Evolutionary conservation across 2,329 filamentous ascomycete genomes (phyloP), one percentile per base, ranked within the genome.

Genomic region (Aureobasidium sp.): DNA sequence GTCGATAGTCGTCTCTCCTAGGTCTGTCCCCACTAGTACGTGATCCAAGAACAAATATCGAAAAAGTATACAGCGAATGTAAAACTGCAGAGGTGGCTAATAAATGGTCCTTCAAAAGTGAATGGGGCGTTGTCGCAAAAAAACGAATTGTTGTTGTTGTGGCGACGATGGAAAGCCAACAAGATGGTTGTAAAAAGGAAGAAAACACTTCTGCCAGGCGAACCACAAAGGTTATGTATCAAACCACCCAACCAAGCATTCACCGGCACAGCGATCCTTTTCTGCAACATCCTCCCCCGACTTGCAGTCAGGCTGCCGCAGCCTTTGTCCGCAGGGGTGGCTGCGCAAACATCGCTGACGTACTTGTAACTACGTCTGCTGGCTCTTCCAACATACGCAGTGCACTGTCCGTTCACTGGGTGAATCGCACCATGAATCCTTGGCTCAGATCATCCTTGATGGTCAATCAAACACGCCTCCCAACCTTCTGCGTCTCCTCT

Each of bases 1-100:
- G 46, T 21, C 33, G 46, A 49, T 50, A 23, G 6, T 19, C 8
- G 49, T 29, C 3, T 25, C 5, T 54, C 23, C 15, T 54, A 54
- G 23, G 50, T 54, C n/a, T 4, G 25, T 21, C 9, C 6, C 9
- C 21, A 7, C 49, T 38, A 25, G 8, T 23, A 3, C 17, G 11
- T 54, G n/a, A 21, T 54, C 21, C 37, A 33, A 11, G n/a, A 33
- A 33, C 27, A 27, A 21, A 43, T 57, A 29, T 46, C 29, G 40
- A 46, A 38, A 35, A 33, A 23, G 19, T 53, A 21, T 42, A 46
- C 27, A 13, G 40, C 40, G 53, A 46, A 37, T 42, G 29, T 57
- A 40, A 57, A 57, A 57, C 40, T 35, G 53, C 40, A 40, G 53
- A 57, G 53, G 53, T 57, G 53, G 53, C 53, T 57, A 25, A 55